Evolutionary conservation across 2,329 filamentous ascomycete genomes (phyloP).

Genomic region (Clonostachys rosea): DNA sequence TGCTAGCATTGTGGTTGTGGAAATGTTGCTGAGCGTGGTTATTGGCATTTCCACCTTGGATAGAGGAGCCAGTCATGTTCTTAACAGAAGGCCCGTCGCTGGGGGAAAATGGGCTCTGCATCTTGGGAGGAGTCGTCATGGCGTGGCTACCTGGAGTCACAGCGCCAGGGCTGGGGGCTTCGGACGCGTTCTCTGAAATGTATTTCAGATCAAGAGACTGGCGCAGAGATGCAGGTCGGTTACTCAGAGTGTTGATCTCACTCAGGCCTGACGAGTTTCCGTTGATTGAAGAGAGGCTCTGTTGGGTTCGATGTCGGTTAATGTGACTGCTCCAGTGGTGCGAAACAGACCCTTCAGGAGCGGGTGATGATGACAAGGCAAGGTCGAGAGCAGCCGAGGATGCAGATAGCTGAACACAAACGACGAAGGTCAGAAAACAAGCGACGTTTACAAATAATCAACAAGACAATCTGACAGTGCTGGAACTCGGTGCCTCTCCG

Average conservation of each 20-base stretch:
- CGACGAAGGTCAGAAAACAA: slow-evolving; percentile 22
- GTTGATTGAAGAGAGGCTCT: slow-evolving; percentile 48
- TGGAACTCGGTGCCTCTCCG: neutral
- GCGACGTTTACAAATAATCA: neutral
- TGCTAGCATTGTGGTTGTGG: slow-evolving; percentile 76
- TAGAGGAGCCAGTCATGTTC: slow-evolving; percentile 46
- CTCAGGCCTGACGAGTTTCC: slow-evolving; percentile 29
- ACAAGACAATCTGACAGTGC: neutral
- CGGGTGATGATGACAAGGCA: slow-evolving; percentile 64
- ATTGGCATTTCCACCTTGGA: slow-evolving; percentile 39
- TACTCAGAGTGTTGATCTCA: slow-evolving; percentile 33
- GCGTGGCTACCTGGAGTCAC: slow-evolving; percentile 42
- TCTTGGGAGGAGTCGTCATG: slow-evolving; percentile 60
- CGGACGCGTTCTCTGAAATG: slow-evolving; percentile 37
- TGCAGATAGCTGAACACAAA: slow-evolving; percentile 62
- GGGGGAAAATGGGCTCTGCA: slow-evolving; percentile 85
- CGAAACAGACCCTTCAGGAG: slow-evolving; percentile 43
- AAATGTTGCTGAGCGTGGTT: slow-evolving; percentile 59
- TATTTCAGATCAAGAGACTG: slow-evolving; percentile 55
- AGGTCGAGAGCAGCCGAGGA: slow-evolving; percentile 80
- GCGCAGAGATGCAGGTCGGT: slow-evolving; percentile 42
- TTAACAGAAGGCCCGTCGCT: slow-evolving; percentile 87
- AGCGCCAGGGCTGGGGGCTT: slow-evolving; percentile 28
- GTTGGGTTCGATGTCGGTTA: slow-evolving; percentile 64
- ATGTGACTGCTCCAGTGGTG: slow-evolving; percentile 56